Percentiles rank a stretch among this genome's conserved stretches.
Evolutionary conservation across 1,284 basidiomycete species (phyloP).

Genomic region (Porphyrellus sp.): DNA sequence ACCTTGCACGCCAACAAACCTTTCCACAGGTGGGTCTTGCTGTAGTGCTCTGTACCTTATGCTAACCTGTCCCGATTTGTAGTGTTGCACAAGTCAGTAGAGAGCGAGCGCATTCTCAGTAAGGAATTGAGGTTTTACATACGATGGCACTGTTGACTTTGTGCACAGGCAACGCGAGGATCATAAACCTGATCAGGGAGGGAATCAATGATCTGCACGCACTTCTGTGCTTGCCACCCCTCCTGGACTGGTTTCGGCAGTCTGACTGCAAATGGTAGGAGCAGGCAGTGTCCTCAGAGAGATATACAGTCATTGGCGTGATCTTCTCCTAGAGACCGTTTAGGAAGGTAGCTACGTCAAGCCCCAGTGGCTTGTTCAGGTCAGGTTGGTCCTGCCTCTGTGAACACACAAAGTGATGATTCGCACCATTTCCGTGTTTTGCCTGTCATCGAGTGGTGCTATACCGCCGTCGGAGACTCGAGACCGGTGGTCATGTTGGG

Average conservation of each 20-base stretch:
- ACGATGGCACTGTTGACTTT: not conserved
- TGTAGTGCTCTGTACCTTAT: not conserved
- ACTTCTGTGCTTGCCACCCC: constrained; percentile 63
- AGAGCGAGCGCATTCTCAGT: constrained; percentile 54
- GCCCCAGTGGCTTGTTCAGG: constrained; percentile 15
- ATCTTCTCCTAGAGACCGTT: not conserved
- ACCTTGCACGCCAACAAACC: constrained; percentile 65
- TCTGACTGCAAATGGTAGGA: constrained; percentile 52
- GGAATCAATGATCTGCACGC: constrained; percentile 51
- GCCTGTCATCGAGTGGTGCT: not conserved
- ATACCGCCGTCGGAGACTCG: not conserved
- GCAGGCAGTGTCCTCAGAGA: not conserved
- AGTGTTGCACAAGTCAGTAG: constrained; percentile 67
- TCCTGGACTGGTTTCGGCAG: constrained; percentile 60
- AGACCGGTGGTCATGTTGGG: not conserved
- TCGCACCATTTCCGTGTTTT: constrained; percentile 1
- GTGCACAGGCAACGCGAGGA: constrained; percentile 46
- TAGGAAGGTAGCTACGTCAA: not conserved
- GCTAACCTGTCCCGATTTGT: not conserved
- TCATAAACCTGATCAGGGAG: constrained; percentile 55
- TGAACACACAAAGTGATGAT: not conserved
- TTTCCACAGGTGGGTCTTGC: constrained; percentile 44
- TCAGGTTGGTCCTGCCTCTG: constrained; percentile 12
- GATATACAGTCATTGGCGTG: not conserved
- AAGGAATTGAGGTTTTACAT: constrained; percentile 13